Conservation (phyloP, 768 basidiomycete genomes). For the Leccinum olivaceopallidum region DNA sequence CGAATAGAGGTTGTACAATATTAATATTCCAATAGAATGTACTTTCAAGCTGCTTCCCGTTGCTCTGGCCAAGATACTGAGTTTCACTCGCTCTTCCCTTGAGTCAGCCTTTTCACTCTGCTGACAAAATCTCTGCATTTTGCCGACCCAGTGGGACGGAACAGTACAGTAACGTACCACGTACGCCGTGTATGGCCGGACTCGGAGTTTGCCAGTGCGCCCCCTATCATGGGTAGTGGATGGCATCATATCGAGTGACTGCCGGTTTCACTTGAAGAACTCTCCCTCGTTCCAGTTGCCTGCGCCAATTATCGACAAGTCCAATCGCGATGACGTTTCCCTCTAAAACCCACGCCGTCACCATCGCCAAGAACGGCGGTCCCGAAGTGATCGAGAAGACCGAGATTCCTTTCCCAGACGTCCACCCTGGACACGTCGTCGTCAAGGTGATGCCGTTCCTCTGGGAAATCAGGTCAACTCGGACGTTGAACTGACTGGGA, state of each 20-base stretch:
- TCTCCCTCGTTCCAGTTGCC: not conserved
- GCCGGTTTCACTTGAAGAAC: not conserved
- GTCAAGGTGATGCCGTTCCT: conserved; percentile 31
- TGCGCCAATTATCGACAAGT: conserved; percentile 24
- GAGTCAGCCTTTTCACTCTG: not conserved
- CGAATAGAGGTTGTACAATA: not conserved
- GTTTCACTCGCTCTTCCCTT: not conserved
- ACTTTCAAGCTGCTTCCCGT: not conserved
- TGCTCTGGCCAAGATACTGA: not conserved
- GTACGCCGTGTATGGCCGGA: not conserved
- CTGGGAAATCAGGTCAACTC: not conserved
- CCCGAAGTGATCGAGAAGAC: conserved; percentile 75
- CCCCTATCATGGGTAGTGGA: not conserved
- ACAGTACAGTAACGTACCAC: not conserved
- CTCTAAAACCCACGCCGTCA: conserved; percentile 65
- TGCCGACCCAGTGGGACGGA: not conserved
- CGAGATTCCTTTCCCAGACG: conserved; percentile 64
- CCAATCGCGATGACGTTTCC: conserved; percentile 52
- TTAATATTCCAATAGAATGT: not conserved
- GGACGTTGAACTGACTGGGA: not conserved
- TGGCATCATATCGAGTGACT: not conserved
- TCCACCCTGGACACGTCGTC: conserved; percentile 58
- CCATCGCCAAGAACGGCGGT: conserved; percentile 72
- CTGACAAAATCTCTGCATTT: not conserved
- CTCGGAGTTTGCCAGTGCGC: not conserved